Evolutionary conservation across 768 basidiomycete species (phyloP), one percentile per base, ranked within the genome.

Genomic region (Auricularia heimuer): DNA sequence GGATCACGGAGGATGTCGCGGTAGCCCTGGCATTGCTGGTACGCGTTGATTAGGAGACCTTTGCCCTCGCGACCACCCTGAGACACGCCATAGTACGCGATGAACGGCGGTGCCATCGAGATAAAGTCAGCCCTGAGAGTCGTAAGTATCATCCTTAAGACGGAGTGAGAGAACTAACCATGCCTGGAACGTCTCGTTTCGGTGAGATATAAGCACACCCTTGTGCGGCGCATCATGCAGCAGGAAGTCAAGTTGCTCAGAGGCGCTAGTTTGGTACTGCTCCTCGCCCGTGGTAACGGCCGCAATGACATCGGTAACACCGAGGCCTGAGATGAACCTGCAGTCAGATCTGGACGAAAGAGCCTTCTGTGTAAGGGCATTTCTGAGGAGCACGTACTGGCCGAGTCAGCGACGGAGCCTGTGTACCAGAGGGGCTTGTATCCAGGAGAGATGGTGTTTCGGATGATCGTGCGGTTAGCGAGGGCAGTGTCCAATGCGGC

Each of bases 31-130:
- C 67, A 68, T 62, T 77, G 76, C 6, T 66, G 63, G 66, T 71
- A 69, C 1, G 75, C 72, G 16, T 67, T 66, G 4, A 21, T 34
- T 51, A 73, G 21, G 8, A 72, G 58, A 0, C 67, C 60, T 10
- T 54, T 35, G 65, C 66, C 70, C 10, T 69, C 74, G 61, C 70
- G 71, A 67, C 73, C 73, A 18, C 73, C 75, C 21, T 16, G 47
- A 29, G 74, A 63, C 62, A 64, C 71, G 0, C 70, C 75, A 67
- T 74, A 75, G 68, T 70, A 72, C 29, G 75, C 75, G 51, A 76
- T 65, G 70, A 72, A 76, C 24, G 75, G 75, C 3, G 75, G 75
- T 2, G 73, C 74, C 74, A 74, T 74, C 66, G 68, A 74, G 3
- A 74, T 70, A 42, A 64, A 69, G 63, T 71, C 70, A 45, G 69